Evolutionary conservation across 208 protist genomes (phyloP).

Genomic region (Vickermania ingenoplastis): DNA sequence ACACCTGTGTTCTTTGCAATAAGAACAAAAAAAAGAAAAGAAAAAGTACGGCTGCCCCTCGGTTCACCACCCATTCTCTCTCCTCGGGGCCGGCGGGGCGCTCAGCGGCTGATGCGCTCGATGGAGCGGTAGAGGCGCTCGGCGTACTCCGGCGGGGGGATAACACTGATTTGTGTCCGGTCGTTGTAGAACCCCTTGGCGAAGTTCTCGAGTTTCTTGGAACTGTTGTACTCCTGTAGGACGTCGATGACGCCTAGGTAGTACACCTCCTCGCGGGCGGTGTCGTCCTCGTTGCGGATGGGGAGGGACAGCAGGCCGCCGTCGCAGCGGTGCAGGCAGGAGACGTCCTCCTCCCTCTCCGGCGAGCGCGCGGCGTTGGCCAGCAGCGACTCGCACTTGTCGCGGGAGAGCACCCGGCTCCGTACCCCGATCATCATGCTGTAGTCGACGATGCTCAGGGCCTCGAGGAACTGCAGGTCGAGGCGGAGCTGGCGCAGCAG

Average conservation of each 20-base stretch:
- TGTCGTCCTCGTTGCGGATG: constrained; percentile 53
- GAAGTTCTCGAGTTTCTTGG: constrained; percentile 80
- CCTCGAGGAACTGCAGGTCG: constrained; percentile 73
- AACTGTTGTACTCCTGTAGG: constrained; percentile 81
- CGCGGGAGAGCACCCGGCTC: constrained; percentile 51
- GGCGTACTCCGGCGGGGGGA: constrained; percentile 75
- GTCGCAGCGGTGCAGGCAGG: constrained; percentile 71
- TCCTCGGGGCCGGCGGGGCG: background rate
- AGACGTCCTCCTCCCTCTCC: constrained; percentile 27
- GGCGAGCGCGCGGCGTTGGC: background rate
- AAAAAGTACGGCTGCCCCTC: no score
- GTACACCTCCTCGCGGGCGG: constrained; percentile 77
- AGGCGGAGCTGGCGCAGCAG: constrained; percentile 79
- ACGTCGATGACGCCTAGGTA: constrained; percentile 92
- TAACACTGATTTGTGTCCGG: constrained; percentile 65
- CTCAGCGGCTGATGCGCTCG: constrained; percentile 64
- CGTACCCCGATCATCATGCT: constrained; percentile 89
- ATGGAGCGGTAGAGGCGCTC: constrained; percentile 70
- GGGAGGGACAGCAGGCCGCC: constrained; percentile 71
- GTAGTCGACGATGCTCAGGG: constrained; percentile 88
- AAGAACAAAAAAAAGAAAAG: no score
- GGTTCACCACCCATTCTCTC: no score
- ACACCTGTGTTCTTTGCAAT: no score
- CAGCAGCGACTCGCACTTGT: background rate
- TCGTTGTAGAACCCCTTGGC: constrained; percentile 77